These are phyloP conservation scores for Populus tremula DNA, from an alignment of 345 rosid species.

Conservation along the genomic window DNA sequence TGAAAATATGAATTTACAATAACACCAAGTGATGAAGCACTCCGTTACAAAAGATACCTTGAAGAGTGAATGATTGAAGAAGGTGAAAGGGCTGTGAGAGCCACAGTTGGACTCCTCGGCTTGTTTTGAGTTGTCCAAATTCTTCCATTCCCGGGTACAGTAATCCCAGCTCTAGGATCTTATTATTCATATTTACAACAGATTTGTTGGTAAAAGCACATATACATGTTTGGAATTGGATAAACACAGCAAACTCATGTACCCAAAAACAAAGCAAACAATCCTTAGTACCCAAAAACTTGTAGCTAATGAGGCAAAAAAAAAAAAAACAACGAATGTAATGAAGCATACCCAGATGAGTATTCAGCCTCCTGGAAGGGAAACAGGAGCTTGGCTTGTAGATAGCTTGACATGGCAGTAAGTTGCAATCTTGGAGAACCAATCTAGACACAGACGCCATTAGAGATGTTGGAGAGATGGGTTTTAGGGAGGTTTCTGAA, in stretches of 20 bases:
- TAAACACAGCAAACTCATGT: not conserved
- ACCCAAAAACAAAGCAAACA: not conserved
- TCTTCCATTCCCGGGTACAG: conserved; percentile 32
- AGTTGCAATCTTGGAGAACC: conserved; percentile 44
- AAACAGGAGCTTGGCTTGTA: conserved; percentile 23
- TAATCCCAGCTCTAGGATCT: conserved; percentile 43
- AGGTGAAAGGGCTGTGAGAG: conserved; percentile 32
- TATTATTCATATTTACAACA: conserved; percentile 11
- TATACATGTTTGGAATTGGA: not conserved
- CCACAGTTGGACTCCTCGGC: conserved; percentile 30
- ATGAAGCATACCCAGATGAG: conserved; percentile 52
- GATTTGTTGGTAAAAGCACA: not conserved
- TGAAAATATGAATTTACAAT: not conserved
- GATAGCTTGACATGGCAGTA: conserved; percentile 29
- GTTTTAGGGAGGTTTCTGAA: conserved; percentile 9
- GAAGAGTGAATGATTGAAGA: conserved; percentile 27
- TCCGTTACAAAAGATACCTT: conserved; percentile 42
- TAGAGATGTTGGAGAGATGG: not conserved
- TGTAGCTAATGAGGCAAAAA: conserved; percentile 5
- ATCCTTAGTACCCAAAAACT: not conserved
- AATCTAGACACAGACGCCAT: conserved; percentile 78
- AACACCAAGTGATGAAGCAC: conserved; percentile 10
- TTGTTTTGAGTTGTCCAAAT: conserved; percentile 35
- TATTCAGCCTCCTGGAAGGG: conserved; percentile 27
- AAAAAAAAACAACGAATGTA: not conserved